Conservation (phyloP, 139 green algal species). For the Chlorella sp. region DNA sequence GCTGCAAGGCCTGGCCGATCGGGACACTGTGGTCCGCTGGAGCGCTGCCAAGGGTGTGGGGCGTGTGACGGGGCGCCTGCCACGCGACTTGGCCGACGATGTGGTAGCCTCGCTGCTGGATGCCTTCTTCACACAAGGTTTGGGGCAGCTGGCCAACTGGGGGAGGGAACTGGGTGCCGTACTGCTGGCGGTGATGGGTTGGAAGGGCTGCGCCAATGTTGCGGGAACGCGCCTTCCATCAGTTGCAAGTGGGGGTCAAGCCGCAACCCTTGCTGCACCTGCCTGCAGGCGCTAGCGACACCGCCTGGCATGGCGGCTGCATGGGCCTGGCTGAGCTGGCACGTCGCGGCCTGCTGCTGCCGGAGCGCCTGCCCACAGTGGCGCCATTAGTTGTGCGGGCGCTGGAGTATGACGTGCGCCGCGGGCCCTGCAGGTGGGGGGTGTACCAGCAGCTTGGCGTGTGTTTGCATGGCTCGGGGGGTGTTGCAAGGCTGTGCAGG, state of each 20-base stretch:
- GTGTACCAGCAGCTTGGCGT: not conserved
- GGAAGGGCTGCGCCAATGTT: too few relatives aligned
- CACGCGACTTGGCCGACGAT: constrained; percentile 85
- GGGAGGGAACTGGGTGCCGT: too few relatives aligned
- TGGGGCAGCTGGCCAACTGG: too few relatives aligned
- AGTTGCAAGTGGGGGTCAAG: too few relatives aligned
- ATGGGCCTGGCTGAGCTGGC: constrained; percentile 96
- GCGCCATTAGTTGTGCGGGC: constrained; percentile 68
- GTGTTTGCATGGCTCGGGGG: too few relatives aligned
- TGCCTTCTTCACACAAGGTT: constrained; percentile 71
- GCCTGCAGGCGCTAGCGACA: constrained; percentile 63
- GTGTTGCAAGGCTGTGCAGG: too few relatives aligned
- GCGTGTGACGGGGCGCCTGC: constrained; percentile 84
- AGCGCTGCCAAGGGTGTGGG: constrained; percentile 94
- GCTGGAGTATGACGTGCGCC: constrained; percentile 92
- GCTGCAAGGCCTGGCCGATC: constrained; percentile 81
- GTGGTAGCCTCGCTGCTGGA: constrained; percentile 81
- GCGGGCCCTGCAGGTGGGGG: constrained; percentile 78
- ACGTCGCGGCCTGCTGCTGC: constrained; percentile 87
- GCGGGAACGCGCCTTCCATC: too few relatives aligned
- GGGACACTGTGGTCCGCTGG: constrained; percentile 97
- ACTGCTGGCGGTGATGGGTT: too few relatives aligned
- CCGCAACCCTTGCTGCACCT: too few relatives aligned
- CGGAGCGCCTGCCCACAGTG: constrained; percentile 62
- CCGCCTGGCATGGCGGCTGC: constrained; percentile 96